These are phyloP conservation scores for Daldinia eschscholtzii DNA, from an alignment of 2,329 filamentous ascomycete species.

Conservation along the genomic window DNA sequence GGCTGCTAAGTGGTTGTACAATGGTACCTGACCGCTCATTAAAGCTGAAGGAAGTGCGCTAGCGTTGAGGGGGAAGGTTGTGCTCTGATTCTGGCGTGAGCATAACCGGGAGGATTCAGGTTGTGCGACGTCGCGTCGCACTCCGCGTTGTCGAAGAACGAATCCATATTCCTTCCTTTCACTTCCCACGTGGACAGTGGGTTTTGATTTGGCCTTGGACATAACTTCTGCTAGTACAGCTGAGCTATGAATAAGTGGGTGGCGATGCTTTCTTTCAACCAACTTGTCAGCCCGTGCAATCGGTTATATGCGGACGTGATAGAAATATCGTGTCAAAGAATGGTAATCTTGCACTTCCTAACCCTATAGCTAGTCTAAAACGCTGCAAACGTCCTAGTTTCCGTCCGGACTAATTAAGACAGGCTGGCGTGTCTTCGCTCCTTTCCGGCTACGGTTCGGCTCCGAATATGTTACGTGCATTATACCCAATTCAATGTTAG, in stretches of 20 bases:
- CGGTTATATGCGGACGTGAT: conserved; percentile 33
- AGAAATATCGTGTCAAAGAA: conserved; percentile 32
- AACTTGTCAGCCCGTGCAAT: neutral
- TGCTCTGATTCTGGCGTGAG: conserved; percentile 26
- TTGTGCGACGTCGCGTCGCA: conserved; percentile 35
- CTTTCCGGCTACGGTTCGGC: conserved; percentile 25
- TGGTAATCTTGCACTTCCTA: conserved; percentile 20
- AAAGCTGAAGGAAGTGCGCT: conserved; percentile 17
- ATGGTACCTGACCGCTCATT: conserved; percentile 15
- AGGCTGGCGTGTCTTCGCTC: conserved; percentile 1
- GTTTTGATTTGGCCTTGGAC: conserved; percentile 21
- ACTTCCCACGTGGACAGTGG: conserved; percentile 37
- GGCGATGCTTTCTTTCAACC: conserved; percentile 24
- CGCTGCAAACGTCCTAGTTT: conserved; percentile 20
- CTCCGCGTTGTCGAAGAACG: conserved; percentile 24
- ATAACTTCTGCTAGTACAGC: conserved; percentile 25
- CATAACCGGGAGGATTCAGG: conserved; percentile 37
- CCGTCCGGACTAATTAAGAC: conserved; percentile 12
- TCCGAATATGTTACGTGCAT: conserved; percentile 18
- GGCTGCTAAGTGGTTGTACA: conserved; percentile 16
- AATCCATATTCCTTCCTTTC: conserved; percentile 23
- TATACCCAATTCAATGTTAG: conserved; percentile 10
- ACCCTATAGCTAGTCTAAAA: conserved; percentile 3
- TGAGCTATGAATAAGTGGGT: conserved; percentile 31
- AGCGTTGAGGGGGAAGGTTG: conserved; percentile 15